Evolutionary conservation across 345 rosid genomes (phyloP).

Genomic region (Firmiana major): DNA sequence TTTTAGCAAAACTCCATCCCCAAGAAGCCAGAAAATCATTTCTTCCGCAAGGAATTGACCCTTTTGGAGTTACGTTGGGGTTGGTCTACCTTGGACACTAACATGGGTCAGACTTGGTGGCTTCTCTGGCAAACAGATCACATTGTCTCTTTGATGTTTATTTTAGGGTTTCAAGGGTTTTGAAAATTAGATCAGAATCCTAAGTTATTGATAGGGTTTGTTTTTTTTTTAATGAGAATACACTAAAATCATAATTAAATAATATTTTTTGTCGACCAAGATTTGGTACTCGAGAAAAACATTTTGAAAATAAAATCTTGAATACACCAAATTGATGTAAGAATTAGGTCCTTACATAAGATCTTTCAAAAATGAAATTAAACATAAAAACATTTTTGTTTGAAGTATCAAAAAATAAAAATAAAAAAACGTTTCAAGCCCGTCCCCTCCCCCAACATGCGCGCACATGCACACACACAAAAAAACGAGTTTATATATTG

Average conservation of each 20-base stretch:
- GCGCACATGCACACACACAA: too few relatives aligned
- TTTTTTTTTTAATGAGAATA: not conserved
- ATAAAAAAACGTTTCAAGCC: not conserved
- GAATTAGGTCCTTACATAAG: not conserved
- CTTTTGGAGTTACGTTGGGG: conserved; percentile 19
- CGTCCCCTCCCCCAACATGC: too few relatives aligned
- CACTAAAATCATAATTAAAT: not conserved
- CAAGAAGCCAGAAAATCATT: conserved; percentile 28
- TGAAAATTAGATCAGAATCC: conserved; percentile 23
- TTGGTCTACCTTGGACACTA: not conserved
- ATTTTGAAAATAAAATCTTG: not conserved
- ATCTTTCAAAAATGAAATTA: too few relatives aligned
- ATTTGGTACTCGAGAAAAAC: not conserved
- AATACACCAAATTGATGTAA: not conserved
- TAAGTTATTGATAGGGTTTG: conserved; percentile 23
- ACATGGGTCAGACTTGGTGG: conserved; percentile 15
- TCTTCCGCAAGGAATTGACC: conserved; percentile 9
- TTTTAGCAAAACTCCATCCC: conserved; percentile 36
- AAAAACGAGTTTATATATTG: too few relatives aligned
- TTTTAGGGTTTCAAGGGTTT: not conserved
- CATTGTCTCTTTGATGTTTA: not conserved
- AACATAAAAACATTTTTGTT: too few relatives aligned
- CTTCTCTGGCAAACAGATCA: conserved; percentile 13
- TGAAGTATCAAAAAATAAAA: too few relatives aligned
- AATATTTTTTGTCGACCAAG: not conserved